Conservation (phyloP, 345 rosid genomes). For the Cardamine occulta region DNA sequence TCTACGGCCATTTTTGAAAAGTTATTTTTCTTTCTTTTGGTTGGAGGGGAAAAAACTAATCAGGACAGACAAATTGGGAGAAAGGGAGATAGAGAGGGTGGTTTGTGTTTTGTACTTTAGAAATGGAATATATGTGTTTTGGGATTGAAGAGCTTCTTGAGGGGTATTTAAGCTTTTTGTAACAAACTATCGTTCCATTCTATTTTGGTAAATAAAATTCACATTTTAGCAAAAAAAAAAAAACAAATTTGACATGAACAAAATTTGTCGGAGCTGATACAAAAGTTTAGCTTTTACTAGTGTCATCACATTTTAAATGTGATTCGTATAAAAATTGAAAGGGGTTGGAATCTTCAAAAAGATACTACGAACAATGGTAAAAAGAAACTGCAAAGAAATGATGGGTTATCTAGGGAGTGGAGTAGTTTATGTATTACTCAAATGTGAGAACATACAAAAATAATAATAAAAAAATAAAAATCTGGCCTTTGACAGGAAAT, state of each 20-base stretch:
- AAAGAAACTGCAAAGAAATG: conserved; percentile 5
- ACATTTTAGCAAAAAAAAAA: no score
- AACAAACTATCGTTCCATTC: no score
- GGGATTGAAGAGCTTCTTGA: conserved; percentile 15
- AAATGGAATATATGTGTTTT: conserved; percentile 26
- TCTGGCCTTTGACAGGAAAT: conserved; percentile 32
- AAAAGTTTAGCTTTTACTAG: neutral
- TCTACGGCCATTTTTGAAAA: conserved; percentile 66
- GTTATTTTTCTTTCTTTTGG: neutral
- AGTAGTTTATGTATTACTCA: conserved; percentile 5
- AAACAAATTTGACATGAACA: neutral
- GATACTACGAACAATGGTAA: neutral
- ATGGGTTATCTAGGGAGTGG: neutral
- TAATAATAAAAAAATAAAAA: neutral
- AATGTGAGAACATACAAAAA: conserved; percentile 12
- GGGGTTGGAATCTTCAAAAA: neutral
- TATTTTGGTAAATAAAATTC: no score
- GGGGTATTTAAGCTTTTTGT: no score
- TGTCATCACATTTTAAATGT: conserved; percentile 11
- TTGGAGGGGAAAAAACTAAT: neutral
- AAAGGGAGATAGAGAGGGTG: neutral
- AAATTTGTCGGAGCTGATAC: neutral
- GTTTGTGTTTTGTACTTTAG: conserved; percentile 23
- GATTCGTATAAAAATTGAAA: neutral
- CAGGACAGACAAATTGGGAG: neutral